phyloP scores from a whole-genome alignment of 345 rosid genomes.

The Aethionema arabicum region DNA sequence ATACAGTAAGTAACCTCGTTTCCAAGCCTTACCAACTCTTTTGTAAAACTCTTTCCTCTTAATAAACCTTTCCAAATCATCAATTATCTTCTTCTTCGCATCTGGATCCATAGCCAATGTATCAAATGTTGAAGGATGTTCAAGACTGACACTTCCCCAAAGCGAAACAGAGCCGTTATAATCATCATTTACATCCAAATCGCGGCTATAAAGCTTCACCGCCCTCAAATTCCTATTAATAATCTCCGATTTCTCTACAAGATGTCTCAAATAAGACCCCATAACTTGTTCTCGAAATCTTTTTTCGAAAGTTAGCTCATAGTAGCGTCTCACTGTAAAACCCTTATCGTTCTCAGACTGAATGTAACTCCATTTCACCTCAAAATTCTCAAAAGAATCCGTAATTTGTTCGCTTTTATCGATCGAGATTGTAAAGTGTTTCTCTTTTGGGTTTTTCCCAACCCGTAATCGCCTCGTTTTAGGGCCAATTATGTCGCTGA shows the following conservation, averaged over 20 bases:
- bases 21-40: constrained; percentile 62
- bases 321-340: constrained; percentile 23
- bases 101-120: constrained; percentile 47
- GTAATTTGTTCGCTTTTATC: constrained; percentile 42
- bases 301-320: constrained; percentile 46
- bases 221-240: constrained; percentile 41
- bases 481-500: constrained; percentile 47
- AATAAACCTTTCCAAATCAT: constrained; percentile 51
- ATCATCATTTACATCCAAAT: constrained; percentile 22
- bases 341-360: constrained; percentile 25
- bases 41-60: constrained; percentile 50
- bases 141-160: constrained; percentile 51
- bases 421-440: constrained; percentile 33
- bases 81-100: constrained; percentile 41
- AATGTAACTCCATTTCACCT: constrained; percentile 40
- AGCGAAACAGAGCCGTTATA: constrained; percentile 26
- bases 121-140: constrained; percentile 56
- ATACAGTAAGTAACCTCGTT: constrained; percentile 52
- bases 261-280: constrained; percentile 35
- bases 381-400: constrained; percentile 33
- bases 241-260: constrained; percentile 32
- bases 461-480: constrained; percentile 40
- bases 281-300: constrained; percentile 37
- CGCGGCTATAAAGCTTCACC: constrained; percentile 44
- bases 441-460: constrained; percentile 40